These are phyloP conservation scores for Nothophaeocryptopus gaeumannii DNA, from an alignment of 2,329 filamentous ascomycete genomes.

Conservation along the genomic window DNA sequence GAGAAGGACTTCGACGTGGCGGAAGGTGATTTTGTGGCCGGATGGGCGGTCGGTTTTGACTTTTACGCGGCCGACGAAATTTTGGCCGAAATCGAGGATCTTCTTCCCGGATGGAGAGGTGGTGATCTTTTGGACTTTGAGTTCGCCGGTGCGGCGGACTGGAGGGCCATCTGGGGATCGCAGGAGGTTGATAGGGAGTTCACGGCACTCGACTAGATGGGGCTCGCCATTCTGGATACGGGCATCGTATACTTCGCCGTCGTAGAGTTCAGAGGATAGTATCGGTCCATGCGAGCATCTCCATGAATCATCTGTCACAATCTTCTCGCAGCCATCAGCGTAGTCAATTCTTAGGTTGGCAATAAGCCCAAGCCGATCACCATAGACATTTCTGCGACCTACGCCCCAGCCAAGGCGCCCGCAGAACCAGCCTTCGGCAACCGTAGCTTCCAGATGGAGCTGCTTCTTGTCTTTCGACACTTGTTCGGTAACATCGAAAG, in stretches of 20 bases:
- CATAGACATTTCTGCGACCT: constrained; percentile 39
- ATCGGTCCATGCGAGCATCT: constrained; percentile 36
- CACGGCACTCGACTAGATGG: constrained; percentile 31
- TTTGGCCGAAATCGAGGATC: constrained; percentile 58
- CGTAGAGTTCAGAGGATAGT: constrained; percentile 47
- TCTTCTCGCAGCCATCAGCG: constrained; percentile 30
- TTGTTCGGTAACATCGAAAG: constrained; percentile 47
- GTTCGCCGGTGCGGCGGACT: constrained; percentile 38
- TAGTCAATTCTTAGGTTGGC: constrained; percentile 41
- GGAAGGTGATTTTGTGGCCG: constrained; percentile 27
- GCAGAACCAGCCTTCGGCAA: constrained; percentile 53
- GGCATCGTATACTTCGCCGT: constrained; percentile 54
- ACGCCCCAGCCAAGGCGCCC: constrained; percentile 40
- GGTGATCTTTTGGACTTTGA: constrained; percentile 32
- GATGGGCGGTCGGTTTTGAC: neutral
- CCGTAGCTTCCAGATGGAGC: constrained; percentile 29
- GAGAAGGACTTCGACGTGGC: constrained; percentile 54
- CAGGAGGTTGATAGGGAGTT: constrained; percentile 36
- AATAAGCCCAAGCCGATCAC: constrained; percentile 41
- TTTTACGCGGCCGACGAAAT: constrained; percentile 53
- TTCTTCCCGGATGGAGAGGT: constrained; percentile 45
- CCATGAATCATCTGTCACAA: constrained; percentile 44
- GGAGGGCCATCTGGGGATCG: constrained; percentile 46
- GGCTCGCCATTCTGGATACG: constrained; percentile 36
- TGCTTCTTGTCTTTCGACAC: neutral